phyloP scores from a whole-genome alignment of 768 basidiomycete species.

The Serendipita indica region DNA sequence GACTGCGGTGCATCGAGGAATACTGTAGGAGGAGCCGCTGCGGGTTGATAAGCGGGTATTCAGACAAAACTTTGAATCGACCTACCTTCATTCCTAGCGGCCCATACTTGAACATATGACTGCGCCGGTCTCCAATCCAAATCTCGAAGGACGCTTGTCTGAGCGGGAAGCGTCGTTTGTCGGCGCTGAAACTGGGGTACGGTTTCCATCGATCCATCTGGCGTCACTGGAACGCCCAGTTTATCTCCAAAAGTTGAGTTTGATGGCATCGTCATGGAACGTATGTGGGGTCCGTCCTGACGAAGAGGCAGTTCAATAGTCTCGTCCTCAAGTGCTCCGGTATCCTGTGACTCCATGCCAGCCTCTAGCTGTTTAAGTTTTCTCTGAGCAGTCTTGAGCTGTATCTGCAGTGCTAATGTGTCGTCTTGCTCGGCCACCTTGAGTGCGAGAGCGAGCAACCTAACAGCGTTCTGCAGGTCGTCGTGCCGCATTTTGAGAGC shows the following conservation, averaged over 20 bases:
- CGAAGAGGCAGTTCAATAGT: neutral
- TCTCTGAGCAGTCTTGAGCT: neutral
- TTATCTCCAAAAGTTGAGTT: neutral
- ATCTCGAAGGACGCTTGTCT: too few species aligned
- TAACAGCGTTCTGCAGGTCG: neutral
- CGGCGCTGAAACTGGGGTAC: too few species aligned
- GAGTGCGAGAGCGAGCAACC: neutral
- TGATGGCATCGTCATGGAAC: neutral
- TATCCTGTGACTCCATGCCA: neutral
- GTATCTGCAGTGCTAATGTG: neutral
- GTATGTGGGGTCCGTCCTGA: neutral
- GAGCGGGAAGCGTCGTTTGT: too few species aligned
- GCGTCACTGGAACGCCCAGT: neutral
- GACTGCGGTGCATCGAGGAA: too few species aligned
- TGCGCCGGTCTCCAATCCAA: too few species aligned
- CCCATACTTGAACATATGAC: too few species aligned
- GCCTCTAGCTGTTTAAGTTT: neutral
- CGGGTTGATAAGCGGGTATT: too few species aligned
- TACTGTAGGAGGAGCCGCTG: too few species aligned
- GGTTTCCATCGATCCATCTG: too few species aligned
- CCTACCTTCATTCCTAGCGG: too few species aligned
- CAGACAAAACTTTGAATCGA: too few species aligned
- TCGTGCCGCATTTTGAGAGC: neutral
- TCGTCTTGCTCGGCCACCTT: neutral
- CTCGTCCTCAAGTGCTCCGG: neutral